Evolutionary conservation across 2,329 filamentous ascomycete species (phyloP), one percentile per base, ranked within the genome.

Genomic region (Aureobasidium sp.): DNA sequence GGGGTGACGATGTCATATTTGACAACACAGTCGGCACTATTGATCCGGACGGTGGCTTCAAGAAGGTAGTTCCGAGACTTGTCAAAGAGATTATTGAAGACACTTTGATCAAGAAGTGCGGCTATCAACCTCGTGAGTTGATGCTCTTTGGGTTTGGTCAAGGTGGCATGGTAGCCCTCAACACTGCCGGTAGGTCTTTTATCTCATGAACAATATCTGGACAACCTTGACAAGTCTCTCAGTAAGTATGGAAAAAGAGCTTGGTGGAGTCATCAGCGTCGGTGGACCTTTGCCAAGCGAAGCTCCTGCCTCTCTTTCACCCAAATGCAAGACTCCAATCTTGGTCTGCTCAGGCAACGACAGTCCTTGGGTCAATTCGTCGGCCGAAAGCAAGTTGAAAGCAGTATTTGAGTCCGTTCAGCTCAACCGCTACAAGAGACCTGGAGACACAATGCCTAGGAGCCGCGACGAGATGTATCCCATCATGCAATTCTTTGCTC

Each of bases 401-500:
- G 77, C 78, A 8, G 63, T 70, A 27, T 76, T 75, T 59, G 67
- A 73, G 66, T 80, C 85, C 68, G 85, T 90, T 25, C 81, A 85
- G 72, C 80, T 87, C 66, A 85, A 85, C 62, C 83, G 83, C 69
- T 94, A 89, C 85, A 83, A 81, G 69, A 84, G 87, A 70, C 74
- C 73, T 2, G 89, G 87, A 6, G 90, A 96, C 73, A 82, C 82
- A 1, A 96, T 97, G 92, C 91, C 91, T n/a, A 78, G 80, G 49
- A 87, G 82, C 71, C 81, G 88, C 59, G 91, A 95, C 12, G 92
- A 97, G 79, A 92, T 95, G 82, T 71, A 92, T 69, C 91, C 92
- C 0, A 82, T 97, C 64, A 97, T 97, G 91, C 84, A 88, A 70
- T 97, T 87, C 72, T 82, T 91, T 68, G 87, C 87, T 0, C 82